Percentiles rank a stretch among this genome's conserved stretches.
phyloP scores from a whole-genome alignment of 345 rosid genomes.

The Trapa bicornis region DNA sequence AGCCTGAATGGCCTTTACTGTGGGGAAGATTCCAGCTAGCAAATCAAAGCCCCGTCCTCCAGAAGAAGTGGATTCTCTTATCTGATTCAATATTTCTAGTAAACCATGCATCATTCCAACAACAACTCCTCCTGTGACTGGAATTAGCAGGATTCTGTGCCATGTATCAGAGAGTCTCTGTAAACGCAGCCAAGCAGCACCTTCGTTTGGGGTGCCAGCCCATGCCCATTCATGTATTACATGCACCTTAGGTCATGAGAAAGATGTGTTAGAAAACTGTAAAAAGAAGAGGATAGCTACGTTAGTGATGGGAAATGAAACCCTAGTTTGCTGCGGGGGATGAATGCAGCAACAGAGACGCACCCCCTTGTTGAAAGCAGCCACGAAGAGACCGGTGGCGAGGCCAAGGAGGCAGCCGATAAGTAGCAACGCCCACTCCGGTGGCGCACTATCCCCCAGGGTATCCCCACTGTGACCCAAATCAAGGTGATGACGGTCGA shows the following conservation, averaged over 20 bases:
- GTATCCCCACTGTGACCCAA: slow-evolving; percentile 23
- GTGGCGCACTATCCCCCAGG: slow-evolving; percentile 68
- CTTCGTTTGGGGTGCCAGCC: slow-evolving; percentile 96
- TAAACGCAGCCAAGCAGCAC: slow-evolving; percentile 93
- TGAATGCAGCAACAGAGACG: slow-evolving; percentile 1
- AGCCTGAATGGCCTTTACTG: slow-evolving; percentile 85
- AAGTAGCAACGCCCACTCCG: slow-evolving; percentile 25
- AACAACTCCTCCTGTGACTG: slow-evolving; percentile 85
- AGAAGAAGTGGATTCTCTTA: slow-evolving; percentile 56
- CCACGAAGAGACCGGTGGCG: slow-evolving; percentile 27
- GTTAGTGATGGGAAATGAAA: not conserved
- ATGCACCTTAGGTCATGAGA: slow-evolving; percentile 44
- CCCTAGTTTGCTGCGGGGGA: too few species aligned
- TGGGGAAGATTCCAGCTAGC: slow-evolving; percentile 73
- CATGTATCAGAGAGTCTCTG: slow-evolving; percentile 84
- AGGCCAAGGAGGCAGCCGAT: too few species aligned
- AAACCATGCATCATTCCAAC: slow-evolving; percentile 99
- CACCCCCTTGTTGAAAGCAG: slow-evolving; percentile 90
- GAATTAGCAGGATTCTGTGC: slow-evolving; percentile 89
- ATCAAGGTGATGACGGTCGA: slow-evolving; percentile 8
- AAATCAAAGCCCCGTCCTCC: slow-evolving; percentile 68
- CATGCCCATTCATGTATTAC: slow-evolving; percentile 95
- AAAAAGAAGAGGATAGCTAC: too few species aligned
- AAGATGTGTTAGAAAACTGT: not conserved
- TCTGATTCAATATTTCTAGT: slow-evolving; percentile 79